Evolutionary conservation across 1,284 basidiomycete species (phyloP), one percentile per base, ranked within the genome.

Genomic region (Ustilago cynodontis): DNA sequence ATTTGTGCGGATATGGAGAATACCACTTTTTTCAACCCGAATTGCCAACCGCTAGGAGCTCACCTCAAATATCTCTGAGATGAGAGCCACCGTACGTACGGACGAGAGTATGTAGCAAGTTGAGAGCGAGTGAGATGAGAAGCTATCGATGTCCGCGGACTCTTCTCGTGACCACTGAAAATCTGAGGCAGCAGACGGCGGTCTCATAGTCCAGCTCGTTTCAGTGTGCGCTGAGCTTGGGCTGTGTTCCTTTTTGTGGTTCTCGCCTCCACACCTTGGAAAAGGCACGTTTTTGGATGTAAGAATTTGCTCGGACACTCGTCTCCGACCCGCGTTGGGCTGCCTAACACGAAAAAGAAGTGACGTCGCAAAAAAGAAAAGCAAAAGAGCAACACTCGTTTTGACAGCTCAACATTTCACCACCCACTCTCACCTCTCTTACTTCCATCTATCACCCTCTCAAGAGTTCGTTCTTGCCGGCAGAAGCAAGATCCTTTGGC

Each of bases 321-420:
- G 9, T 49, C 47, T 28, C 47, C 24, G 47, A 49, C 22, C n/a
- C 47, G 24, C 22, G 26, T 5, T 28, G 7, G 9, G 8, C 14
- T 16, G 35, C 14, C 31, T 33, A 33, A 11, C 5, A 14, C n/a
- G 7, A 26, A 37, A 54, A 16, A 35, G 20, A 29, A 22, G 52
- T 54, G 52, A 54, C 24, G 52, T 54, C 31, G 52, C 29, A 54
- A 16, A 54, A 54, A 39, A 33, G 51, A 54, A 54, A 39, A 43
- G 20, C 20, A 13, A 54, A 35, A 39, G 31, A 37, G 33, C 18
- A 52, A 52, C 29, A 54, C 52, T 37, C 52, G 31, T 7, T 37
- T 54, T 39, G 35, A 24, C 20, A 20, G 52, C 52, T 24, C 31
- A 22, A 41, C 39, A 28, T 10, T 56, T 39, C 20, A 39, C n/a